These are phyloP conservation scores for Phytophthora vignae DNA, from an alignment of 352 stramenopile species.

Conservation along the genomic window DNA sequence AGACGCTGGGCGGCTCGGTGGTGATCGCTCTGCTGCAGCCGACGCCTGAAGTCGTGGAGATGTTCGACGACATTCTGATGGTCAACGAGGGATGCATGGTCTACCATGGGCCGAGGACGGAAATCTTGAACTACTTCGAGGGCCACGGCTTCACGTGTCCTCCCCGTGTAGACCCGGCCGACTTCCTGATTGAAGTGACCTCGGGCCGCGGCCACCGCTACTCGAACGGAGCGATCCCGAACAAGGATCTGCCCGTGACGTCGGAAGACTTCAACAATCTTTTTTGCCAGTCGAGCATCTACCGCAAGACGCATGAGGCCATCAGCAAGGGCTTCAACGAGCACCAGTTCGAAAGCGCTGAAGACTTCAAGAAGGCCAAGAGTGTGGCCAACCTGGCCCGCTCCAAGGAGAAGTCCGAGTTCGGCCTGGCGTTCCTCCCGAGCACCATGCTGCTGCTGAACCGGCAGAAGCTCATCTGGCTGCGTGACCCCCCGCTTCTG, in stretches of 20 bases:
- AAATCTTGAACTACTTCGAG: constrained; percentile 89
- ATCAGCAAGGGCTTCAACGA: constrained; percentile 48
- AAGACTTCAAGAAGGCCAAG: no score
- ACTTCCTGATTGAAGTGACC: constrained; percentile 78
- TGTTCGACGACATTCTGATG: constrained; percentile 97
- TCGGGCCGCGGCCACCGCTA: constrained; percentile 63
- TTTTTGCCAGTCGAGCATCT: constrained; percentile 73
- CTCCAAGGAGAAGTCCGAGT: no score
- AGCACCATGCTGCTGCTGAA: no score
- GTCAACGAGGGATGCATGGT: constrained; percentile 94
- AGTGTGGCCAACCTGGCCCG: no score
- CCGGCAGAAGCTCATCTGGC: no score
- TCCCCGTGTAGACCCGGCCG: constrained; percentile 65
- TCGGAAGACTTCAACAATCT: constrained; percentile 66
- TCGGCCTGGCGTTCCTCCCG: no score
- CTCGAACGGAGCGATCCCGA: constrained; percentile 45
- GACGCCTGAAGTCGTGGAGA: constrained; percentile 92
- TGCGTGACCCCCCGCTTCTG: no score
- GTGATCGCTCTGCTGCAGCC: constrained; percentile 52
- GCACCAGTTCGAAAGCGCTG: no score
- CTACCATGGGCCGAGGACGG: constrained; percentile 89
- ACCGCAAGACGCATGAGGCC: constrained; percentile 54
- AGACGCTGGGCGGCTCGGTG: constrained; percentile 43
- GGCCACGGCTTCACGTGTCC: constrained; percentile 77
- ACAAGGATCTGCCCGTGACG: constrained; percentile 36